Evolutionary conservation across 768 basidiomycete genomes (phyloP), one percentile per base, ranked within the genome.

Genomic region (Tulasnella sp.): DNA sequence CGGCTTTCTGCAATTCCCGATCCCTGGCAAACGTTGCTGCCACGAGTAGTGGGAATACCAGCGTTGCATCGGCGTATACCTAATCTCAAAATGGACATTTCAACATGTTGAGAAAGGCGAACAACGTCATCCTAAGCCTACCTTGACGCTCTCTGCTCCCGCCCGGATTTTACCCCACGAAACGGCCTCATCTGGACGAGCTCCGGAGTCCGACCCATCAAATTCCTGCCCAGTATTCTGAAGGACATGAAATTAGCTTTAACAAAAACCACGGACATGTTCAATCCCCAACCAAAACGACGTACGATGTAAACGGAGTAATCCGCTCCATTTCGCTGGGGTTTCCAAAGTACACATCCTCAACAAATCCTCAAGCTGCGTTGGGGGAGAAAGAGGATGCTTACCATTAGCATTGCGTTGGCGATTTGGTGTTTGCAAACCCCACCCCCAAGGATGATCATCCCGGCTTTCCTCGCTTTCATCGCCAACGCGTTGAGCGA

Each of bases 381-480:
- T 12, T 44, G 42, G 42, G 74, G 8, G 44, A 59, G 62, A 12
- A 26, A 5, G 66, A 41, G 35, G 42, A 19, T 29, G 75, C 86
- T 81, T 80, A 98, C 96, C 78, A 99, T 97, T 29, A 99, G 83
- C 97, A 99, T 98, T 1, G 96, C 95, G 78, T 99, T 99, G n/a
- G 96, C 96, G 72, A 99, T 97, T 78, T 99, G 97, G 79, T 99
- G 97, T 79, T 99, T 99, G 83, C 95, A 98, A 11, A 99, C 95
- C 0, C 97, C 97, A 2, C 97, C 97, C 8, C 97, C 97, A 14
- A 98, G 87, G 69, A 99, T 88, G 76, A 99, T 94, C 95, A 98
- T 98, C 1, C 97, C 97, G 22, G 97, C 97, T 81, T 94, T 95
- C 71, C 87, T 88, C 40, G 95, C 91, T 75, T 86, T 89, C 70